phyloP scores from a whole-genome alignment of 2,329 filamentous ascomycete genomes.

The Knufia fluminis region DNA sequence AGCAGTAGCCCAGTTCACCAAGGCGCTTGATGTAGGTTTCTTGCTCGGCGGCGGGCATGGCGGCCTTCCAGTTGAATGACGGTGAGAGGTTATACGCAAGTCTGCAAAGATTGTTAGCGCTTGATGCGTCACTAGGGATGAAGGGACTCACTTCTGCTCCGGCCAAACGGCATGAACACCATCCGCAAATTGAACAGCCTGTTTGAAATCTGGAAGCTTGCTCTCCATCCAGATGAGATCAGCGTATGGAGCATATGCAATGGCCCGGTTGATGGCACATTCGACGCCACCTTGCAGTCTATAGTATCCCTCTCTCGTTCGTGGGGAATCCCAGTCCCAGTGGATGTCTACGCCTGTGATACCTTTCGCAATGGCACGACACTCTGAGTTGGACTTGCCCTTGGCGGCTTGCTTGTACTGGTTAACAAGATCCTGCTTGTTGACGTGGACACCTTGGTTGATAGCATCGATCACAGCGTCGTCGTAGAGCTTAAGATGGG shows the following conservation, averaged over 20 bases:
- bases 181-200: conserved; percentile 86
- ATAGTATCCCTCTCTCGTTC: conserved; percentile 93
- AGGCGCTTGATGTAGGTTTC: conserved; percentile 95
- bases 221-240: conserved; percentile 99
- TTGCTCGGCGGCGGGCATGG: conserved; percentile 84
- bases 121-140: neutral
- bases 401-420: conserved; percentile 60
- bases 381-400: conserved; percentile 79
- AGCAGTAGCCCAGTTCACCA: conserved; percentile 84
- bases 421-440: conserved; percentile 59
- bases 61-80: conserved; percentile 99
- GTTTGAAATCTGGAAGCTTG: conserved; percentile 82
- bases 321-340: conserved; percentile 92
- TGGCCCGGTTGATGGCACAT: conserved; percentile 79
- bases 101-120: conserved; percentile 36
- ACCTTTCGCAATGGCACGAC: conserved; percentile 66
- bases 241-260: conserved; percentile 86
- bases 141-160: conserved; percentile 71
- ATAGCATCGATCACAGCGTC: conserved; percentile 81
- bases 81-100: conserved; percentile 97
- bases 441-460: conserved; percentile 53
- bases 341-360: conserved; percentile 71
- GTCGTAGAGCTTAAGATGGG: conserved; percentile 77
- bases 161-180: conserved; percentile 93
- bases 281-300: conserved; percentile 83